Evolutionary conservation across 192 early-diverging fungal species (phyloP), one percentile per base, ranked within the genome.

Genomic region (Coemansia sp.): DNA sequence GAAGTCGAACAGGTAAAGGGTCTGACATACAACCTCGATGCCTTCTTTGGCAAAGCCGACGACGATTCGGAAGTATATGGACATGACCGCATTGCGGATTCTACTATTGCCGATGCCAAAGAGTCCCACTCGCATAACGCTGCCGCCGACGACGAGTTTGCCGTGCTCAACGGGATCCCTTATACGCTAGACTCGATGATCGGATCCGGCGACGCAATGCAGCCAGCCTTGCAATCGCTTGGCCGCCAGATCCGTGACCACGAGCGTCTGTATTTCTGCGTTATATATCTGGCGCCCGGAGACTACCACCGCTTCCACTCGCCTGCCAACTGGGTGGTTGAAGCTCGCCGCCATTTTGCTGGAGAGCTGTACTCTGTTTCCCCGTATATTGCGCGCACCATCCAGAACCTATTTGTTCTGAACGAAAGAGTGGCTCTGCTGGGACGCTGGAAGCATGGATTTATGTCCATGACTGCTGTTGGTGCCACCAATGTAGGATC

Each of bases 291-390:
- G 63, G 93, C 96, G 0, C 97, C 97, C 7, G 97, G 96, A 0
- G 97, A 99, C 75, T 99, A 99, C 79, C 97, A 99, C 75, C 88
- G 94, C 15, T 99, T 96, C 88, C 97, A 99, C 63, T 95, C 96
- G 23, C 97, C 97, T 33, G 86, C 91, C 7, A 91, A 95, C 75
- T 98, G 96, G 97, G 86, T 90, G 17, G 93, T 96, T 14, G 86
- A 94, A 70, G 79, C 83, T 4, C 75, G 93, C 19, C 81, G 96
- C 35, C 97, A 99, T 75, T 99, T 97, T 82, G 90, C 90, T 17
- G 95, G 96, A 22, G 96, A 99, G 72, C 86, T 99, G 2, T 95
- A 90, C 68, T 95, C 93, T 0, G 97, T 99, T 4, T 96, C 94
- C 10, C 97, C 97, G 4, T 89, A 88, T 65, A 90, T 97, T 74